Percentiles rank a stretch among this genome's conserved stretches.
Evolutionary conservation across 2,329 filamentous ascomycete species (phyloP).

Genomic region (Trichoderma sp.): DNA sequence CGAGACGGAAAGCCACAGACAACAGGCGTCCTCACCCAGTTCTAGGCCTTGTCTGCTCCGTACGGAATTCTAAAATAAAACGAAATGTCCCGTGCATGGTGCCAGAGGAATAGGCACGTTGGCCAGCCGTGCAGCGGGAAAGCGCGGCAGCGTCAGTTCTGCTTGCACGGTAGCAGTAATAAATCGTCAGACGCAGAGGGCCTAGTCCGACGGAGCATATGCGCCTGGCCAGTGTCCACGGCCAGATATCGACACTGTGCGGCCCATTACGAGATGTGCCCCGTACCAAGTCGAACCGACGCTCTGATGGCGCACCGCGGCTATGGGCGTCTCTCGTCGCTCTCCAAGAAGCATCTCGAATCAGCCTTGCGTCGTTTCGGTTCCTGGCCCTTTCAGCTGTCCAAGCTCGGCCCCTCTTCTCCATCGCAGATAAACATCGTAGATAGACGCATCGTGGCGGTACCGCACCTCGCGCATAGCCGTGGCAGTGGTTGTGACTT

Average conservation of each 20-base stretch:
- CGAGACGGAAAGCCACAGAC: neutral
- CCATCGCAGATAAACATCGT: neutral
- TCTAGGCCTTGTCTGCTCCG: neutral
- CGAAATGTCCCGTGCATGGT: neutral
- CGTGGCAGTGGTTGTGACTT: neutral
- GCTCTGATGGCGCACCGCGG: neutral
- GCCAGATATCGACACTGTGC: neutral
- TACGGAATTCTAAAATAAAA: neutral
- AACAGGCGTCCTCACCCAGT: neutral
- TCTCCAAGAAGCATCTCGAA: neutral
- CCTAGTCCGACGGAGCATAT: neutral
- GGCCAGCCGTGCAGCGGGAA: neutral
- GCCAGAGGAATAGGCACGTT: neutral
- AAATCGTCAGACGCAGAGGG: neutral
- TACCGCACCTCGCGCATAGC: neutral
- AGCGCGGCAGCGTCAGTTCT: constrained; percentile 2
- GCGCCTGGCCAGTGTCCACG: neutral
- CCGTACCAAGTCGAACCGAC: neutral
- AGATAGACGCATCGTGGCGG: neutral
- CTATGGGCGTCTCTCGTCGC: neutral
- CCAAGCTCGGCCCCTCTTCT: neutral
- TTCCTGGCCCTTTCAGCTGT: constrained; percentile 5
- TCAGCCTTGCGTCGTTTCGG: constrained; percentile 15
- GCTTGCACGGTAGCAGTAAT: neutral
- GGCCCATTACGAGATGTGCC: neutral